A percentile compares a stretch with the other conserved stretches of the same genome.
phyloP scores from a whole-genome alignment of 208 protist species.

The Crithidia expoeki region DNA sequence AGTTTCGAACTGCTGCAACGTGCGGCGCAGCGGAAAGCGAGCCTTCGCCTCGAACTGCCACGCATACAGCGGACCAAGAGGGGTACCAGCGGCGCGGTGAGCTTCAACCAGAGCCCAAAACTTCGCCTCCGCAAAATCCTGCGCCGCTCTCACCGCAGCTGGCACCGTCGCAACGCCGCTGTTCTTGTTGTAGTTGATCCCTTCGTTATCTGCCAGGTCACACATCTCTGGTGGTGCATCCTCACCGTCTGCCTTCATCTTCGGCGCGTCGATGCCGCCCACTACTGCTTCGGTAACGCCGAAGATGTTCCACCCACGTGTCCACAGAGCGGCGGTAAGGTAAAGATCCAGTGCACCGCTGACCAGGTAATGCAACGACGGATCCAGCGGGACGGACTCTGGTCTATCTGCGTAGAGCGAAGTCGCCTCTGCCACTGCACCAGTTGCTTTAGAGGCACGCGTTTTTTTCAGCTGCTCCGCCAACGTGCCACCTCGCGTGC shows the following conservation, averaged over 20 bases:
- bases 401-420: conserved; percentile 9
- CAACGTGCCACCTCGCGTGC: conserved; percentile 7
- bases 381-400: conserved; percentile 38
- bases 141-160: conserved; percentile 2
- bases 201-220: background rate
- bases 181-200: background rate
- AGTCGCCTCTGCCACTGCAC: background rate
- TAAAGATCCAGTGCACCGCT: conserved; percentile 37
- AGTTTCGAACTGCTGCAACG: conserved; percentile 20
- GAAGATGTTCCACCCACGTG: conserved; percentile 59
- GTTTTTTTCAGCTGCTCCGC: conserved; percentile 16
- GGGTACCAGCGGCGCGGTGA: conserved; percentile 15
- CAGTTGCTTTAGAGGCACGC: background rate
- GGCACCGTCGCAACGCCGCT: background rate
- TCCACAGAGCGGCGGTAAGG: conserved; percentile 51
- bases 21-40: conserved; percentile 23
- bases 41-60: background rate
- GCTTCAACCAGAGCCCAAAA: conserved; percentile 20
- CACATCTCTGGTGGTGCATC: background rate
- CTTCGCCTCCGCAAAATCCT: conserved; percentile 14
- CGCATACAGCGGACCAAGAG: background rate
- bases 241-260: no score
- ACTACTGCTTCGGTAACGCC: conserved; percentile 45
- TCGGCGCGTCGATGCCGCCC: background rate
- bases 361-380: conserved; percentile 42